Evolutionary conservation across 345 rosid genomes (phyloP).

Genomic region (Boechera stricta): DNA sequence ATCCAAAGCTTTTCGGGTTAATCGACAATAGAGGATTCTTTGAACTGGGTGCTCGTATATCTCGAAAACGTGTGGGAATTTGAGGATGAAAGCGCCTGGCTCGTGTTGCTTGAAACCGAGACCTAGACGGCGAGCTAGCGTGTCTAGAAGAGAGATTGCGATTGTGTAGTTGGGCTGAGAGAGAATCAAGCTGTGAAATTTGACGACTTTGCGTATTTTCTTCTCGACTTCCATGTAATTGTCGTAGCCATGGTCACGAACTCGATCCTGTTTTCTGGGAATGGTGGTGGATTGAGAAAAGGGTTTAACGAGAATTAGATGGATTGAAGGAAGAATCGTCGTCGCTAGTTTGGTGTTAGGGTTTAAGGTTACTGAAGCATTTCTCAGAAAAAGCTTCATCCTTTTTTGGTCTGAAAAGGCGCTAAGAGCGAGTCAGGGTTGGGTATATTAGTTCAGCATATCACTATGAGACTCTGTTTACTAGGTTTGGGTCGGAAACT

Average conservation of each 20-base stretch:
- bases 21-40: constrained; percentile 72
- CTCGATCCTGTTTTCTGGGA: constrained; percentile 72
- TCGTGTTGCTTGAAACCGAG: constrained; percentile 80
- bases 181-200: constrained; percentile 72
- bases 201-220: constrained; percentile 78
- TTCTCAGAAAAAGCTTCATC: constrained; percentile 38
- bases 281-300: constrained; percentile 83
- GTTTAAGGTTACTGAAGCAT: constrained; percentile 31
- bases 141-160: constrained; percentile 72
- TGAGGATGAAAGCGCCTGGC: constrained; percentile 76
- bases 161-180: constrained; percentile 69
- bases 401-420: constrained; percentile 1
- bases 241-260: constrained; percentile 94
- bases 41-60: constrained; percentile 95
- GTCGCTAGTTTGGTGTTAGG: constrained; percentile 25
- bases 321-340: constrained; percentile 4
- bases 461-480: constrained; percentile 1
- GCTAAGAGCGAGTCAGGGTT: neutral
- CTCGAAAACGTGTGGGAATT: constrained; percentile 84
- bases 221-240: constrained; percentile 96
- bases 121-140: constrained; percentile 70
- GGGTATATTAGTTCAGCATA: neutral
- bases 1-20: constrained; percentile 64
- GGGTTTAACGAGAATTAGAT: constrained; percentile 38
- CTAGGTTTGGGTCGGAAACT: constrained; percentile 16